A percentile compares a stretch with the other conserved stretches of the same genome.
Evolutionary conservation across 106 monocot species (phyloP).

Genomic region (Triglochin maritima): DNA sequence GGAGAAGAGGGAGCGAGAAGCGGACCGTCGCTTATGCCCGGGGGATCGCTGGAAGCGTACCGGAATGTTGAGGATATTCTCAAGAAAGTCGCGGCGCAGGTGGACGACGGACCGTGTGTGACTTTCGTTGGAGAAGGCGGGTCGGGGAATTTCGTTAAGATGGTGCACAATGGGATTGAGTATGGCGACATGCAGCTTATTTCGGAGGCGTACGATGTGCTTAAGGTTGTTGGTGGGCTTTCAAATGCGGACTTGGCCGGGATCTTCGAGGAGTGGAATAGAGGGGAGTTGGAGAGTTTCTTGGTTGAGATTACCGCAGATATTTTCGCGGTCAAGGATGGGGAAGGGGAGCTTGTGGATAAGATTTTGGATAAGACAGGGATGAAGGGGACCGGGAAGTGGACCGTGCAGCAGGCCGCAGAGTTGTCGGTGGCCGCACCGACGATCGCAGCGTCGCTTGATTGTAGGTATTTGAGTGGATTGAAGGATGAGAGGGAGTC

Average conservation of each 20-base stretch:
- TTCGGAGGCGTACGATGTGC: conserved; percentile 25
- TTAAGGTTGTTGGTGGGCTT: conserved; percentile 13
- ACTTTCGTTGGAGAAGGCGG: conserved; percentile 19
- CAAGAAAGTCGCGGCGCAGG: conserved; percentile 13
- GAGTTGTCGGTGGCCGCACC: conserved; percentile 18
- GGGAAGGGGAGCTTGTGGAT: conserved; percentile 13
- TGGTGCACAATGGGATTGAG: conserved; percentile 32
- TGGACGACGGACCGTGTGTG: conserved; percentile 21
- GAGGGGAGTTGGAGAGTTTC: conserved; percentile 20
- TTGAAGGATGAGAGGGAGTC: conserved; percentile 18
- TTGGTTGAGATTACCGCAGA: conserved; percentile 23
- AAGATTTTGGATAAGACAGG: conserved; percentile 24
- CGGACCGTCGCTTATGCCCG: conserved; percentile 21
- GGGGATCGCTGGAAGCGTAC: conserved; percentile 18
- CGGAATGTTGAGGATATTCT: conserved; percentile 9
- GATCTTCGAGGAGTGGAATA: conserved; percentile 23
- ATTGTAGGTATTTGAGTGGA: conserved; percentile 19
- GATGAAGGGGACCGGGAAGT: conserved; percentile 28
- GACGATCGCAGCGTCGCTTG: conserved; percentile 21
- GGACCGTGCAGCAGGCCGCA: conserved; percentile 20
- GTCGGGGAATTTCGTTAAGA: conserved; percentile 26
- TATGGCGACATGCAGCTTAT: conserved; percentile 32
- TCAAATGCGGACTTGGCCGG: conserved; percentile 11
- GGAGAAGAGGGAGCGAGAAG: conserved; percentile 23
- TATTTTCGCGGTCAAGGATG: conserved; percentile 19